A percentile compares a stretch with the other conserved stretches of the same genome.
Conservation (phyloP, 768 basidiomycete species). For the Russula virescens region DNA sequence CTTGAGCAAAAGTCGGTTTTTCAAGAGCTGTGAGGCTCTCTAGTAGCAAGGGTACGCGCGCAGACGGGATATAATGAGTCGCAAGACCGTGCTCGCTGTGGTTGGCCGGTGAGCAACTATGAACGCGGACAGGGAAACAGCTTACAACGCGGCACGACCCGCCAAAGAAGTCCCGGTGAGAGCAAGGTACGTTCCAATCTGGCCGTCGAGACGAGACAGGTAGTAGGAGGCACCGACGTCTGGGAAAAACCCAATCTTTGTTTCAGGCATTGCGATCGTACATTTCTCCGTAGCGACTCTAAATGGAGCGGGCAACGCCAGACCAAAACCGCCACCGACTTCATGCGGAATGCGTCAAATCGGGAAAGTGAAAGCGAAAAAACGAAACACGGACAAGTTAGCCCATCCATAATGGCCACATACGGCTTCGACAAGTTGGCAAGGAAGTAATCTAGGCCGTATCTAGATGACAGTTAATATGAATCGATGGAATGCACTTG, state of each 20-base stretch:
- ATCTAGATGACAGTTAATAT: slow-evolving; percentile 40
- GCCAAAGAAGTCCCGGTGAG: slow-evolving; percentile 67
- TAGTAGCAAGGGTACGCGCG: slow-evolving; percentile 65
- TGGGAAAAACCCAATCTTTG: slow-evolving; percentile 83
- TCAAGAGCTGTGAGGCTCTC: slow-evolving; percentile 58
- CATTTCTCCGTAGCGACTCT: slow-evolving; percentile 93
- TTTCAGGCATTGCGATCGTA: slow-evolving; percentile 93
- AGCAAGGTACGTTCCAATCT: slow-evolving; percentile 90
- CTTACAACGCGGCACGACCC: slow-evolving; percentile 86
- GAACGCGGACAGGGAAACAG: background rate
- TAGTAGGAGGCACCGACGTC: slow-evolving; percentile 93
- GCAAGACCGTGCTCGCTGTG: slow-evolving; percentile 85
- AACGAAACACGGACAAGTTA: slow-evolving; percentile 63
- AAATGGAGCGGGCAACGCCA: slow-evolving; percentile 78
- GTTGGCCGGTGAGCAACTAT: background rate
- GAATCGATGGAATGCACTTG: background rate
- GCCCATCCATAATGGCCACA: slow-evolving; percentile 83
- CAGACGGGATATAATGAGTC: slow-evolving; percentile 85
- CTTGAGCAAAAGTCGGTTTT: slow-evolving; percentile 41
- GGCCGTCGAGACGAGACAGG: slow-evolving; percentile 83
- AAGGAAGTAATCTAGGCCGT: slow-evolving; percentile 71
- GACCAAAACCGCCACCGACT: slow-evolving; percentile 97
- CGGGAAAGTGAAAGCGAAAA: slow-evolving; percentile 12
- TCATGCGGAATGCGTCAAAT: slow-evolving; percentile 6
- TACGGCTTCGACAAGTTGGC: slow-evolving; percentile 80